phyloP scores from a whole-genome alignment of 2,329 filamentous ascomycete genomes.

The Aureobasidium namibiae region DNA sequence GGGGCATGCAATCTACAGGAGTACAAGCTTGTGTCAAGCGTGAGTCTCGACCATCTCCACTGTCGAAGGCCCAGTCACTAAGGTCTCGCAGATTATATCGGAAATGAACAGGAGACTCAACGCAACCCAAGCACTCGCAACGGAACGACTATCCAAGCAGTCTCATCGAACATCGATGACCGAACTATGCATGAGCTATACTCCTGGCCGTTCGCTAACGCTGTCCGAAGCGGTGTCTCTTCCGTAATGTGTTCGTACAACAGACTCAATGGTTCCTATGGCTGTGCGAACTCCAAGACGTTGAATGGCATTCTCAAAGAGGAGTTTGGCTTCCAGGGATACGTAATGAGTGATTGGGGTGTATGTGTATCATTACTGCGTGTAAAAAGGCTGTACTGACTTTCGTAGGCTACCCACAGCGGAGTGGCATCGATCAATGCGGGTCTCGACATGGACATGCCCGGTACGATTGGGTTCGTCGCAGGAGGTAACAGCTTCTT shows the following conservation, averaged over 20 bases:
- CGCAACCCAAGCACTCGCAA: constrained; percentile 24
- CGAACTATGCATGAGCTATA: constrained; percentile 68
- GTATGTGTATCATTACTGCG: constrained; percentile 20
- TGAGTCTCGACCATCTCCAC: constrained; percentile 23
- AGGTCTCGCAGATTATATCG: constrained; percentile 34
- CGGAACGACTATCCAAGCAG: constrained; percentile 25
- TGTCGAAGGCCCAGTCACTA: constrained; percentile 18
- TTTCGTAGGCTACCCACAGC: constrained; percentile 36
- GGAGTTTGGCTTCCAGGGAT: constrained; percentile 73
- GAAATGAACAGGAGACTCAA: constrained; percentile 43
- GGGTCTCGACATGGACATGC: constrained; percentile 43
- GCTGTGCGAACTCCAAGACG: constrained; percentile 66
- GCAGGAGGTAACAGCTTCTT: constrained; percentile 23
- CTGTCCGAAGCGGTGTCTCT: constrained; percentile 59
- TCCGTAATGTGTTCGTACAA: constrained; percentile 75
- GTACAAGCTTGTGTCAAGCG: constrained; percentile 37
- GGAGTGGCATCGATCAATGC: constrained; percentile 37
- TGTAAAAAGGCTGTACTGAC: neutral
- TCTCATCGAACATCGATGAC: constrained; percentile 35
- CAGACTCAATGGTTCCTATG: constrained; percentile 44
- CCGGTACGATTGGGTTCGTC: constrained; percentile 23
- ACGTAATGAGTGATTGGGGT: constrained; percentile 67
- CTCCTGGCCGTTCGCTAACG: constrained; percentile 56
- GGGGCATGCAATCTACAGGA: constrained; percentile 35
- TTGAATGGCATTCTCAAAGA: constrained; percentile 75